Evolutionary conservation across 2,329 filamentous ascomycete species (phyloP).

Genomic region (Cephalotrichum gorgonifer): DNA sequence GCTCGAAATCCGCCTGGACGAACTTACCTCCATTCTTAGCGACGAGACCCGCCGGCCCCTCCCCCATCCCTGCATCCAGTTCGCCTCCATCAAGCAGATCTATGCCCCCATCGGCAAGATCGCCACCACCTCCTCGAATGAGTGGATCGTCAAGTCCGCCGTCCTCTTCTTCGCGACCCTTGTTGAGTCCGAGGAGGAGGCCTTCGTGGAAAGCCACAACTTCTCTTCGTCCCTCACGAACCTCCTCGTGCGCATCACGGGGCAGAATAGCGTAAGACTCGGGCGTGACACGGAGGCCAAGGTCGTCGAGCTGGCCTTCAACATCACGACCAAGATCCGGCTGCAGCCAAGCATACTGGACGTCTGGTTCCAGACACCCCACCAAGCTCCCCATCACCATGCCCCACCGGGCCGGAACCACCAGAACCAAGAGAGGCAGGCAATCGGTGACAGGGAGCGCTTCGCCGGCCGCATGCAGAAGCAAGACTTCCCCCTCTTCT

Average conservation of each 20-base stretch:
- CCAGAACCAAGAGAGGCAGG: neutral
- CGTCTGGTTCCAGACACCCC: conserved; percentile 68
- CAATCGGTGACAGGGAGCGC: conserved; percentile 54
- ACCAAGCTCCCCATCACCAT: conserved; percentile 11
- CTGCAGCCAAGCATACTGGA: conserved; percentile 77
- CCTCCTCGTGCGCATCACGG: conserved; percentile 66
- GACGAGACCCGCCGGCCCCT: conserved; percentile 83
- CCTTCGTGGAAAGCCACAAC: conserved; percentile 74
- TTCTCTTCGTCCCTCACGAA: conserved; percentile 86
- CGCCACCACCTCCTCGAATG: conserved; percentile 72
- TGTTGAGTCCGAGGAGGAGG: conserved; percentile 93
- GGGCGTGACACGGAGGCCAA: conserved; percentile 75
- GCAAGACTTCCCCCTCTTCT: conserved; percentile 92
- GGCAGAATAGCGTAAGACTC: conserved; percentile 54
- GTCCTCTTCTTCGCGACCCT: conserved; percentile 82
- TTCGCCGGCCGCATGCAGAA: conserved; percentile 81
- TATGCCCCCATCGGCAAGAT: conserved; percentile 87
- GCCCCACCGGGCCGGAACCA: conserved; percentile 30
- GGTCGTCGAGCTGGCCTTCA: conserved; percentile 88
- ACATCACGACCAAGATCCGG: conserved; percentile 91
- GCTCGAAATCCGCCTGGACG: conserved; percentile 51
- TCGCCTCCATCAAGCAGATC: conserved; percentile 75
- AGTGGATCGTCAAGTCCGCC: conserved; percentile 75
- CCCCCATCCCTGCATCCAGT: conserved; percentile 85
- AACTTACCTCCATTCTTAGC: conserved; percentile 62